These are phyloP conservation scores for Arxiozyma bovina DNA, from an alignment of 1,139 yeast species.

Conservation along the genomic window DNA sequence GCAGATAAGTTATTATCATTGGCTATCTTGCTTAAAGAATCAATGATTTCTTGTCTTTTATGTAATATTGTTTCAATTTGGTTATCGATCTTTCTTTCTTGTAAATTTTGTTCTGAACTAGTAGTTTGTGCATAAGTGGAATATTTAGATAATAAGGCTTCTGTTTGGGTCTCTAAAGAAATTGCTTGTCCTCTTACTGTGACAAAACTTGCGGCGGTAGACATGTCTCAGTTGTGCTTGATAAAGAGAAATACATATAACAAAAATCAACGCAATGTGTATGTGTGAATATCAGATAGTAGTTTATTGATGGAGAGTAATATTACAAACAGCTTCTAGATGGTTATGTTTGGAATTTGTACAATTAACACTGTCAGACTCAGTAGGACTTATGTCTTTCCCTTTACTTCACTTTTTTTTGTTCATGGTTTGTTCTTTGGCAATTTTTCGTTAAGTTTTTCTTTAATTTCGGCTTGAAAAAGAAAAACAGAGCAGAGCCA, in stretches of 20 bases:
- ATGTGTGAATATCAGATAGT: background rate
- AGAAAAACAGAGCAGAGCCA: too few relatives aligned
- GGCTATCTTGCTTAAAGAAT: conserved; percentile 35
- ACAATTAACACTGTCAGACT: too few relatives aligned
- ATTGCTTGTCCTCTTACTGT: conserved; percentile 49
- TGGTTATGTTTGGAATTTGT: too few relatives aligned
- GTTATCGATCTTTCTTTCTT: conserved; percentile 38
- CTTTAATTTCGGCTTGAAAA: too few relatives aligned
- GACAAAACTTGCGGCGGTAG: conserved; percentile 31
- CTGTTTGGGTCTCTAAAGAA: conserved; percentile 49
- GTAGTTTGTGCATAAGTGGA: conserved; percentile 47
- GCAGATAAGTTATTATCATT: conserved; percentile 61
- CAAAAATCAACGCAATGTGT: background rate
- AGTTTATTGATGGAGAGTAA: background rate
- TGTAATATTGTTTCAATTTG: conserved; percentile 37
- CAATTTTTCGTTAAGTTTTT: too few relatives aligned
- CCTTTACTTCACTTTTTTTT: too few relatives aligned
- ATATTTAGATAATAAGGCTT: conserved; percentile 41
- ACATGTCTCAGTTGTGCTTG: conserved; percentile 1
- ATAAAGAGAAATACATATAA: background rate
- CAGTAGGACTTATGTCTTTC: too few relatives aligned
- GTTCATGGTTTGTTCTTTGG: too few relatives aligned
- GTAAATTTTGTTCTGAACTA: conserved; percentile 39
- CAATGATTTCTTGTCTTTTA: conserved; percentile 37
- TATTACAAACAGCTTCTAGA: too few relatives aligned